Base-by-base conservation (phyloP, 257 asterid species). In the Schizonepeta tenuifolia region DNA sequence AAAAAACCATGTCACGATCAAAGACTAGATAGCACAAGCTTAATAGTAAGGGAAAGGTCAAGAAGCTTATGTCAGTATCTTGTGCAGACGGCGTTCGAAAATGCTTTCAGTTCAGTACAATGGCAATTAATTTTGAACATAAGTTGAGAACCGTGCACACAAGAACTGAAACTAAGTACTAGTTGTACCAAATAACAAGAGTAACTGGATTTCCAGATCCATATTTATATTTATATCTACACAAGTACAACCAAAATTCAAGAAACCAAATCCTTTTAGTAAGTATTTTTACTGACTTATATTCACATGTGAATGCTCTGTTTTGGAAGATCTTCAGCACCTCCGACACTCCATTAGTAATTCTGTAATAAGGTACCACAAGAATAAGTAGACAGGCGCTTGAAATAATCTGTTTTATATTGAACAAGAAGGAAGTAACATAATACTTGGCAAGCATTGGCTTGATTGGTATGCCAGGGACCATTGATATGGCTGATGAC, bases 391-490 rank as follows among this genome's bases (percentile, higher is more conserved):
- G 63, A 66, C 15, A 18, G 54, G 50, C 50, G 59, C 62, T 54
- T 59, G 59, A 15, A 54, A 64, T 36, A 70, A 69, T n/a, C 57
- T 56, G 24, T 22, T 21, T 65, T 63, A 14, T 38, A 53, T 57
- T 22, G 55, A 50, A 76, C 14, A 70, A n/a, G 60, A 66, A 65
- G 70, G 72, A 44, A 69, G 58, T 60, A 59, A 41, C 65, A 57
- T 67, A 55, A 55, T 87, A 92, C 98, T 88, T 92, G 31, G 98
- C 98, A 70, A 92, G 97, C 98, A 92, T 92, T 69, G 97, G 98
- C 82, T 87, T 90, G 83, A 92, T 88, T 64, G 98, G 98, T 83
- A 86, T 71, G 73, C 98, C 98, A 50, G 97, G 98, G 76, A 86
- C 85, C 92, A 92, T 88, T 50, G 96, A 86, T 77, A 92, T 77